These are phyloP conservation scores for Coemansia umbellata DNA, from an alignment of 192 early-diverging fungal genomes.

Conservation along the genomic window DNA sequence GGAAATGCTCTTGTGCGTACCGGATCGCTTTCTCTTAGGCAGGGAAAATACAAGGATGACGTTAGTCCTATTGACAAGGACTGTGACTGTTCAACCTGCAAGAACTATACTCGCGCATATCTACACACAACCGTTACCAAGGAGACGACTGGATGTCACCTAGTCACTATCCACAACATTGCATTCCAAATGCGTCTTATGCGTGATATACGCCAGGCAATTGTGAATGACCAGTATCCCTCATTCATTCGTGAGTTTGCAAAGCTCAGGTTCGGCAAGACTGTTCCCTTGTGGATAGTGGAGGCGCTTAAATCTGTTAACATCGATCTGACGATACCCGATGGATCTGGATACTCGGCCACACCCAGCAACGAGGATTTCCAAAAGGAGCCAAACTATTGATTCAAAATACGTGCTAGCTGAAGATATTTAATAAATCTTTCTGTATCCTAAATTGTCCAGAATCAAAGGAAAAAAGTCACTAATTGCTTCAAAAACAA, in stretches of 20 bases:
- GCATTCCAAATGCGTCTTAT: constrained; percentile 83
- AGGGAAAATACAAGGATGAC: constrained; percentile 60
- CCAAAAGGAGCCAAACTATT: constrained; percentile 32
- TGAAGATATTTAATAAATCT: too few species aligned
- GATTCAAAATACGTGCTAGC: too few species aligned
- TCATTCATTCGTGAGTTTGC: constrained; percentile 67
- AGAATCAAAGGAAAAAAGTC: too few species aligned
- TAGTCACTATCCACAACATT: constrained; percentile 80
- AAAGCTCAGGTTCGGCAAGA: constrained; percentile 59
- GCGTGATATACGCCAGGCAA: constrained; percentile 68
- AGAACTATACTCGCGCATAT: constrained; percentile 69
- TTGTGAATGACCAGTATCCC: constrained; percentile 67
- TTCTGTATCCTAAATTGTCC: too few species aligned
- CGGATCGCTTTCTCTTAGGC: constrained; percentile 63
- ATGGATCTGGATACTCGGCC: constrained; percentile 32
- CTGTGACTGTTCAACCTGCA: constrained; percentile 75
- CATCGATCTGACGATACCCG: constrained; percentile 54
- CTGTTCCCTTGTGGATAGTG: constrained; percentile 67
- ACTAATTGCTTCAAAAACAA: background rate
- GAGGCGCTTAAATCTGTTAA: constrained; percentile 67
- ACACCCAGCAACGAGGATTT: constrained; percentile 32
- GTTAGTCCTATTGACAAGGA: constrained; percentile 69
- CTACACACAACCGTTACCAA: constrained; percentile 64
- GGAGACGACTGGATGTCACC: constrained; percentile 78
- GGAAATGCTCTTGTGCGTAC: constrained; percentile 77